These are phyloP conservation scores for Raffaelea arxii DNA, from an alignment of 2,329 filamentous ascomycete species.

Conservation along the genomic window DNA sequence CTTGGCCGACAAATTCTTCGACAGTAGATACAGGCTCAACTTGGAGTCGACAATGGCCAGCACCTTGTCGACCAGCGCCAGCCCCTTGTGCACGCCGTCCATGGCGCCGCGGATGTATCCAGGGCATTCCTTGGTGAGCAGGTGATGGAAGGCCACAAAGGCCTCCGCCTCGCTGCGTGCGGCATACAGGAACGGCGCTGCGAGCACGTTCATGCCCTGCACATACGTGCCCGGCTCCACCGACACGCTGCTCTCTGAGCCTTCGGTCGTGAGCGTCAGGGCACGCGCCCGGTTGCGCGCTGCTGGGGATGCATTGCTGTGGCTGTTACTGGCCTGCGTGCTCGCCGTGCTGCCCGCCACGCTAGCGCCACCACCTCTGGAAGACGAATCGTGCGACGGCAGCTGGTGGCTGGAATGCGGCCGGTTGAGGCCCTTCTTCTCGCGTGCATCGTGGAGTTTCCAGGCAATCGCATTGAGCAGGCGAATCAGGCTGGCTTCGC, in stretches of 20 bases:
- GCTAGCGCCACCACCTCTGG: neutral
- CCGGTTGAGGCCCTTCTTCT: conserved; percentile 23
- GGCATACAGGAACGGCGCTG: conserved; percentile 89
- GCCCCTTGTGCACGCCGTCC: conserved; percentile 90
- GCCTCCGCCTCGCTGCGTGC: conserved; percentile 92
- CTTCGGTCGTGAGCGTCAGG: conserved; percentile 52
- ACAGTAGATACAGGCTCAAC: conserved; percentile 71
- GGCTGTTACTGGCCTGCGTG: too few relatives aligned
- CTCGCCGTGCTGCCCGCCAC: conserved; percentile 19
- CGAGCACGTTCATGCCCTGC: conserved; percentile 97
- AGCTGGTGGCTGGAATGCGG: conserved; percentile 17
- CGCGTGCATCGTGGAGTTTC: conserved; percentile 74
- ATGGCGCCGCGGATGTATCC: conserved; percentile 93
- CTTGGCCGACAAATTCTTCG: conserved; percentile 82
- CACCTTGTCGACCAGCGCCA: conserved; percentile 86
- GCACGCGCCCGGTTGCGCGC: conserved; percentile 45
- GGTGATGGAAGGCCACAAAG: conserved; percentile 79
- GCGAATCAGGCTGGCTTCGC: conserved; percentile 88
- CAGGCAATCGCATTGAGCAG: conserved; percentile 92
- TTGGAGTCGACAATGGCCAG: conserved; percentile 86
- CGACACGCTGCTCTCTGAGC: conserved; percentile 46
- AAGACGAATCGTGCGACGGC: conserved; percentile 21
- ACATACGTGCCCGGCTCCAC: conserved; percentile 79
- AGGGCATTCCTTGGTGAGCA: conserved; percentile 80
- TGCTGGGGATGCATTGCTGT: conserved; percentile 32